Evolutionary conservation across 2,329 filamentous ascomycete species (phyloP), one percentile per base, ranked within the genome.

Genomic region (Penicillium concentricum): DNA sequence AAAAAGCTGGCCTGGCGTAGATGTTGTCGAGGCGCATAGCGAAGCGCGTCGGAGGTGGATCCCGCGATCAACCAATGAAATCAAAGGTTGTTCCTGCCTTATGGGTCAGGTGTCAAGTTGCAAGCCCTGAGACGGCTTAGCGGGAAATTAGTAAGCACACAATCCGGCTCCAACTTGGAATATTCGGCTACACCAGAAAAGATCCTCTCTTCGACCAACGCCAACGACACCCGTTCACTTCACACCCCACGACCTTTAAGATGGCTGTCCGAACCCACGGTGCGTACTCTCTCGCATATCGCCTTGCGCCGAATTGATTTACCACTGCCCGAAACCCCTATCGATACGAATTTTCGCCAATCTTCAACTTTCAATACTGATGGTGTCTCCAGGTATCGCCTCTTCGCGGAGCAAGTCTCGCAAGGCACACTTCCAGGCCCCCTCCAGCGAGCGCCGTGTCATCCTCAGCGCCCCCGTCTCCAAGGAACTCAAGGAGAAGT

Each of bases 401-500:
- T 91, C 90, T 81, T 96, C 92, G 77, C 88, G 93, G 83, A 89
- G 93, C 84, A 99, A 99, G 91, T 94, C 91, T 83, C 91, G 94
- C 82, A 96, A 96, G 86, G 90, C 91, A 78, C 93, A 99, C 87
- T 99, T 96, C 87, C 84, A 85, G 79, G 94, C 94, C 70, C 92
- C 92, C 71, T 97, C 92, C 79, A 92, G 89, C 84, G 86, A 91
- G 78, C 92, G 94, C 81, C 91, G 94, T 78, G 85, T 88, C 74
- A 96, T 96, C 84, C 97, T 99, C 92, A 93, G 89, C 84, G 92
- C 94, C 70, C 90, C 91, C 73, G 86, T 97, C 71, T 90, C 85
- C 84, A 96, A 96, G 86, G 94, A 99, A 84, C 87, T 99, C 78
- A 89, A 92, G 78, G 92, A 96, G 83, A 94, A 99, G 88, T 90